These are phyloP conservation scores for Fusarium sp. DNA, from an alignment of 2,329 filamentous ascomycete species.

Conservation along the genomic window DNA sequence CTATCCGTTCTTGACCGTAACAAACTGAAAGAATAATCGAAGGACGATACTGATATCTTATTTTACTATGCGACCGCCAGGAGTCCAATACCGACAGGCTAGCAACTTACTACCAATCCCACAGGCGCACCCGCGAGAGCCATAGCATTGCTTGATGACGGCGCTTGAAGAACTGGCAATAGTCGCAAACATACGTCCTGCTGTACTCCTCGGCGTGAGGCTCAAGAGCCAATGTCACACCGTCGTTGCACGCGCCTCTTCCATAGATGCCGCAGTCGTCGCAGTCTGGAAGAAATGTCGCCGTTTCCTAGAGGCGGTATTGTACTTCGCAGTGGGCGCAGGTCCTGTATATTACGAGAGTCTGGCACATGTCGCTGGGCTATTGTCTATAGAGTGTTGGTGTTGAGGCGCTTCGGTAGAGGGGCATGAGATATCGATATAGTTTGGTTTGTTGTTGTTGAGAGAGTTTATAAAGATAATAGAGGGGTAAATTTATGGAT, in stretches of 20 bases:
- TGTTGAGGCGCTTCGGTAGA: background rate
- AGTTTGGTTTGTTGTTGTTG: background rate
- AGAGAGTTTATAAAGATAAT: background rate
- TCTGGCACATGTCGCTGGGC: conserved; percentile 33
- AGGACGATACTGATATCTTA: no score
- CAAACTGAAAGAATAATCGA: no score
- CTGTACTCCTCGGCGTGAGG: conserved; percentile 28
- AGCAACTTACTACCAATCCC: conserved; percentile 17
- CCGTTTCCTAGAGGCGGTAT: conserved; percentile 38
- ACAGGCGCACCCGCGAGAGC: conserved; percentile 18
- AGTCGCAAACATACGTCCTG: conserved; percentile 31
- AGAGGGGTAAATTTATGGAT: background rate
- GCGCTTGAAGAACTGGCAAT: conserved; percentile 19
- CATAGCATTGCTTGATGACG: conserved; percentile 29
- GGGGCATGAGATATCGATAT: background rate
- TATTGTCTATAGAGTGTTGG: background rate
- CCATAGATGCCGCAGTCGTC: conserved; percentile 36
- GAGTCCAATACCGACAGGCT: no score
- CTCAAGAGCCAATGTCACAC: conserved; percentile 30
- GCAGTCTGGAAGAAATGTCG: conserved; percentile 39
- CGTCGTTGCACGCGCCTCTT: conserved; percentile 36
- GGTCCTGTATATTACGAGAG: conserved; percentile 33
- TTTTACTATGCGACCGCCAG: no score
- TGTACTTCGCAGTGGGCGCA: conserved; percentile 38
- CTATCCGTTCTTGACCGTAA: no score